phyloP scores from a whole-genome alignment of 2,329 filamentous ascomycete genomes.

The Hypoxylon sp. region DNA sequence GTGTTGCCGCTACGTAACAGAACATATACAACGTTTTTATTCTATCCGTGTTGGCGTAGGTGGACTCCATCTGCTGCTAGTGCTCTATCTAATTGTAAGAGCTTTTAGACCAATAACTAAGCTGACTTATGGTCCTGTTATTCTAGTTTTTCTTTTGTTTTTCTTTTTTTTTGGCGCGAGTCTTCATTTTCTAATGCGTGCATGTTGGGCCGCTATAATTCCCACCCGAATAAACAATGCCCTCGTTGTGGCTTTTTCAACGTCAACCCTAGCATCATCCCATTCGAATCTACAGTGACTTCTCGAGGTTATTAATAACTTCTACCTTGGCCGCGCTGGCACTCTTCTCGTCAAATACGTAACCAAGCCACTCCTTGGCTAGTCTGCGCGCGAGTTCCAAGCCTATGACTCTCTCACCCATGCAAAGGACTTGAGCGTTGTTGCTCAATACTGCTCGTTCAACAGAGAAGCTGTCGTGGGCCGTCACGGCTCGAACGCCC shows the following conservation, averaged over 20 bases:
- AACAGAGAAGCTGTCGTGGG: slow-evolving; percentile 88
- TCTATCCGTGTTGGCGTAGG: background rate
- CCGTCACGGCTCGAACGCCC: slow-evolving; percentile 88
- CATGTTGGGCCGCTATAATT: background rate
- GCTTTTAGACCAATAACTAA: background rate
- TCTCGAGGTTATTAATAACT: slow-evolving; percentile 60
- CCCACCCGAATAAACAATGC: slow-evolving; percentile 3
- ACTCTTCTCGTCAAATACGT: slow-evolving; percentile 80
- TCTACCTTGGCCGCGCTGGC: slow-evolving; percentile 63
- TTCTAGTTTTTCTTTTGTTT: background rate
- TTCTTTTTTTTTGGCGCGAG: background rate
- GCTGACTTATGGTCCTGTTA: background rate
- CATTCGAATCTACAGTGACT: slow-evolving; percentile 28
- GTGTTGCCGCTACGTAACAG: background rate
- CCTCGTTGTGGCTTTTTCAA: background rate
- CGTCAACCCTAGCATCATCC: background rate
- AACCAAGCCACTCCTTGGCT: slow-evolving; percentile 87
- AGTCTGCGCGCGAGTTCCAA: slow-evolving; percentile 83
- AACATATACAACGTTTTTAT: background rate
- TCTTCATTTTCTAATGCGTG: background rate
- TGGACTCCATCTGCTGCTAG: slow-evolving; percentile 10
- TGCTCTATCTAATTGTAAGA: slow-evolving; percentile 1
- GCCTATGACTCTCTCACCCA: slow-evolving; percentile 87
- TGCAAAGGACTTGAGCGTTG: slow-evolving; percentile 88
- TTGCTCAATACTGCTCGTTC: slow-evolving; percentile 87